Percentiles rank a stretch among this genome's conserved stretches.
Evolutionary conservation across 2,329 filamentous ascomycete genomes (phyloP).

Genomic region (Macrophomina phaseolina): DNA sequence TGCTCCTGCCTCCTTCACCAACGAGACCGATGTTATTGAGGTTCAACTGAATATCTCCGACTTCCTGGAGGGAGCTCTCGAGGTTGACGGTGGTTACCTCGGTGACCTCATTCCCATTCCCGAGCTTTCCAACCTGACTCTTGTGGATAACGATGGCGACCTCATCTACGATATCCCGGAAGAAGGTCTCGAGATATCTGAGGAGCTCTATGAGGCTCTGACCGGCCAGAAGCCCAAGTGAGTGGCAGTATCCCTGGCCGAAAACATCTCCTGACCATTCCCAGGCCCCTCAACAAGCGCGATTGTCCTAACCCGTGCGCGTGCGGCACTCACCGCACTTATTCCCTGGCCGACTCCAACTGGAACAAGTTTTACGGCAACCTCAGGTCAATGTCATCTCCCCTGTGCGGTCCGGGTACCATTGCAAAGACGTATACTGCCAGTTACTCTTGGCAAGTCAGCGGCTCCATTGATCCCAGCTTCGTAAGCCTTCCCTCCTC

Average conservation of each 20-base stretch:
- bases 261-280: neutral
- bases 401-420: neutral
- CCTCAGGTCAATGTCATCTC: neutral
- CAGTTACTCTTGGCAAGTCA: neutral
- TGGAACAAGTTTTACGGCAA: constrained; percentile 1
- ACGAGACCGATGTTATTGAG: neutral
- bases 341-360: neutral
- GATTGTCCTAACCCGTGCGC: neutral
- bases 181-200: neutral
- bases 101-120: neutral
- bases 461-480: neutral
- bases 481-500: neutral
- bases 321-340: neutral
- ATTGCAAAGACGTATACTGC: neutral
- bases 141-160: neutral
- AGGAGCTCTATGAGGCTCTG: neutral
- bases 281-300: neutral
- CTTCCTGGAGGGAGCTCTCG: neutral
- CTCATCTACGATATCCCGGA: neutral
- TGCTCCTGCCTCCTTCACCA: neutral
- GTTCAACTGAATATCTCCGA: neutral
- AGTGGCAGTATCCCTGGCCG: neutral
- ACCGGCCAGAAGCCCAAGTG: neutral
- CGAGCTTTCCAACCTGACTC: neutral
- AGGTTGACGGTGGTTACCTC: neutral